Percentiles rank a stretch among this genome's conserved stretches.
These are phyloP conservation scores for Chaetomiaceae sp. DNA, from an alignment of 2,329 filamentous ascomycete species.

Conservation along the genomic window DNA sequence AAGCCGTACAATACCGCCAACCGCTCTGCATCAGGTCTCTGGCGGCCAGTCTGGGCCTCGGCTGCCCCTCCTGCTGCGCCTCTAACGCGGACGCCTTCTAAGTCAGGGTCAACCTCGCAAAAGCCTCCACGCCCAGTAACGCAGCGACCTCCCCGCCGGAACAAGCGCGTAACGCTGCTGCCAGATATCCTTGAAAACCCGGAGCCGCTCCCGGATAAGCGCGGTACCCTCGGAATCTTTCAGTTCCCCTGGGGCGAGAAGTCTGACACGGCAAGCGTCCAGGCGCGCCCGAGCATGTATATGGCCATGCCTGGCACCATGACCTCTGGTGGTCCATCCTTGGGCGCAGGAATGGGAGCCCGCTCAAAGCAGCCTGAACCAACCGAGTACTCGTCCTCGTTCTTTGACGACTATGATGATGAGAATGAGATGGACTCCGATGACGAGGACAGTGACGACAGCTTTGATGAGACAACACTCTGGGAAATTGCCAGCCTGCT, in stretches of 20 bases:
- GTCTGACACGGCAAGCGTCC: constrained; percentile 51
- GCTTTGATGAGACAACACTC: constrained; percentile 58
- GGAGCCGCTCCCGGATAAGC: constrained; percentile 53
- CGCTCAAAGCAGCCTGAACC: constrained; percentile 36
- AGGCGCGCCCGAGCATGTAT: constrained; percentile 35
- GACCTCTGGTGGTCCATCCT: constrained; percentile 37
- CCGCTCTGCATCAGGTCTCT: constrained; percentile 29
- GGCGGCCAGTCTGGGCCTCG: constrained; percentile 30
- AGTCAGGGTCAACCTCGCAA: constrained; percentile 16
- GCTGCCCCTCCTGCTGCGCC: constrained; percentile 25
- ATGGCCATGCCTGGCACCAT: constrained; percentile 51
- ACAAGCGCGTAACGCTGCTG: constrained; percentile 53
- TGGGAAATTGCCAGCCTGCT: constrained; percentile 62
- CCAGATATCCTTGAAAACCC: constrained; percentile 62
- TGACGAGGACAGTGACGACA: constrained; percentile 42
- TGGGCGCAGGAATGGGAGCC: constrained; percentile 32
- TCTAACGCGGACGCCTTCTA: constrained; percentile 8
- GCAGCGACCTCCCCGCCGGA: constrained; percentile 51
- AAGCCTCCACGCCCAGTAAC: constrained; percentile 42
- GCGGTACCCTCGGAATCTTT: constrained; percentile 59
- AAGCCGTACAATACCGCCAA: constrained; percentile 27
- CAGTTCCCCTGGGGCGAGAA: constrained; percentile 63
- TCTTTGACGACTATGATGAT: constrained; percentile 59
- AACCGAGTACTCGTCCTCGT: constrained; percentile 46
- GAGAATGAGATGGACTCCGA: constrained; percentile 39